phyloP scores from a whole-genome alignment of 345 rosid species.

The Rhodomyrtus tomentosa region DNA sequence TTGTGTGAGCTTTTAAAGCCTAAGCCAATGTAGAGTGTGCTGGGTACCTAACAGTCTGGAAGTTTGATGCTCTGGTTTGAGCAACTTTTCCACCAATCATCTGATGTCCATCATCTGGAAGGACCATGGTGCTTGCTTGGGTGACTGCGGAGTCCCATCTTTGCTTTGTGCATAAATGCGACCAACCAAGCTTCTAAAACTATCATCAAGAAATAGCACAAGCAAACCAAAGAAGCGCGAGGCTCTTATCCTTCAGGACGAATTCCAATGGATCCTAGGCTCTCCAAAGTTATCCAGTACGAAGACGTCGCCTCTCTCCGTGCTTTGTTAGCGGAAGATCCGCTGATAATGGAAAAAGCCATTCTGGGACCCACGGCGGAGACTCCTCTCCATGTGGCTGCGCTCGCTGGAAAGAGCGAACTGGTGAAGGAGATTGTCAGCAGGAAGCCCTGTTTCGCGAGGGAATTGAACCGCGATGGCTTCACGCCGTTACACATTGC shows the following conservation, averaged over 20 bases:
- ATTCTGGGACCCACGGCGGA: neutral
- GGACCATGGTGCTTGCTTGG: neutral
- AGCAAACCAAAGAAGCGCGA: neutral
- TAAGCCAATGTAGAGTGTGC: neutral
- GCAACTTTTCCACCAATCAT: neutral
- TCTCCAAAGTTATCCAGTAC: neutral
- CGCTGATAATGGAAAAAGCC: neutral
- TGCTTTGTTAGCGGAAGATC: neutral
- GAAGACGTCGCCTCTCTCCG: neutral
- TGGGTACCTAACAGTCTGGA: neutral
- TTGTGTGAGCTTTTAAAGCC: neutral
- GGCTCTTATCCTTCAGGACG: neutral
- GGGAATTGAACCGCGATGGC: neutral
- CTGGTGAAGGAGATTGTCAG: neutral
- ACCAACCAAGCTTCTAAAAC: neutral
- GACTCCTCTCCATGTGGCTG: neutral
- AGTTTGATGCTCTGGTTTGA: neutral
- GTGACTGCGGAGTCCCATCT: neutral
- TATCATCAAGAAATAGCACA: neutral
- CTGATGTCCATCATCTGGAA: neutral
- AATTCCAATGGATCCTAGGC: neutral
- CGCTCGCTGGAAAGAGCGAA: neutral
- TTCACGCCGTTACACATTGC: neutral
- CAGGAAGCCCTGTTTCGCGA: neutral
- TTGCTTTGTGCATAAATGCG: neutral